A percentile compares a stretch with the other conserved stretches of the same genome.
These are phyloP conservation scores for Prototheca cutis DNA, from an alignment of 163 green algal species.

Conservation along the genomic window DNA sequence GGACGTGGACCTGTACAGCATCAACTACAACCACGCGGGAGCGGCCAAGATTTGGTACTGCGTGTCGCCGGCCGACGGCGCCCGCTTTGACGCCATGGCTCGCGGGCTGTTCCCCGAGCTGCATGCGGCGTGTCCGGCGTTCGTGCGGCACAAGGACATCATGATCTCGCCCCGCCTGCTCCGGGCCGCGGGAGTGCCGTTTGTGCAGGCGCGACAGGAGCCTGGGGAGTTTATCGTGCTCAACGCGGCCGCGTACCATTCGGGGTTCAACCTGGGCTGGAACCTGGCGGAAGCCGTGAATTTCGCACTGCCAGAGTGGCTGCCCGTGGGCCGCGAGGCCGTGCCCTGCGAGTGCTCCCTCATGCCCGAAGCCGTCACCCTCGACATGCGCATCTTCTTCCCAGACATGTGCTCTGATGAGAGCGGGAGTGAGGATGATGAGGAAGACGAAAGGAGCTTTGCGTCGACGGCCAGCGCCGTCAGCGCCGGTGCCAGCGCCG, in stretches of 20 bases:
- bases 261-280: constrained; percentile 65
- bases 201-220: constrained; percentile 59
- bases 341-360: constrained; percentile 56
- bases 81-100: constrained; percentile 74
- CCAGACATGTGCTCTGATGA: constrained; percentile 7
- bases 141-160: constrained; percentile 87
- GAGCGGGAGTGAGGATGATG: constrained; percentile 7
- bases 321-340: constrained; percentile 41
- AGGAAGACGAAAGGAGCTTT: constrained; percentile 1
- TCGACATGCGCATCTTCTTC: constrained; percentile 75
- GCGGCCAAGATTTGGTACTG: constrained; percentile 82
- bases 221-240: constrained; percentile 84
- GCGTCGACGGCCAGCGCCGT: too few species aligned
- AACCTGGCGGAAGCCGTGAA: constrained; percentile 81
- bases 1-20: constrained; percentile 58
- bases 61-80: constrained; percentile 49
- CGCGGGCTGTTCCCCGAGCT: constrained; percentile 62
- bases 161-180: constrained; percentile 51
- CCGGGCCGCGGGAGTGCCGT: constrained; percentile 15
- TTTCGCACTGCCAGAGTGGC: constrained; percentile 63
- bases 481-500: too few species aligned
- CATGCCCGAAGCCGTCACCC: constrained; percentile 56
- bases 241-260: constrained; percentile 65
- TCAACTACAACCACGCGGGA: constrained; percentile 78
- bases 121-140: constrained; percentile 50